These are phyloP conservation scores for Hyaloscypha finlandica DNA, from an alignment of 495 filamentous ascomycete species.

Conservation along the genomic window DNA sequence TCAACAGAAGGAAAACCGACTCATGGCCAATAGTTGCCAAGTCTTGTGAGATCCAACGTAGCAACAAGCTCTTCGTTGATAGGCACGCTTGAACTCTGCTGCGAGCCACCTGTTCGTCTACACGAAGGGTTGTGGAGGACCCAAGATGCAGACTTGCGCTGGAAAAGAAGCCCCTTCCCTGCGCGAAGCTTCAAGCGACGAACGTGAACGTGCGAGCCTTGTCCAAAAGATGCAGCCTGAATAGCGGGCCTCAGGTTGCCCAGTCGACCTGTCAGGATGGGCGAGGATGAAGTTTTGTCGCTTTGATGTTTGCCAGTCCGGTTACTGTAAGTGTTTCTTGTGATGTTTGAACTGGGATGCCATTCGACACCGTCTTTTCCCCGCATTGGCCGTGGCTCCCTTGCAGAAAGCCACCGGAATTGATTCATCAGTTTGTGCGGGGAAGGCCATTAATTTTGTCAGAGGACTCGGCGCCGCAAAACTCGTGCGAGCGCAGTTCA, in stretches of 20 bases:
- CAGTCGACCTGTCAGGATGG: background rate
- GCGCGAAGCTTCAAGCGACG: background rate
- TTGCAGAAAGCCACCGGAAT: background rate
- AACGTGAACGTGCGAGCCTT: background rate
- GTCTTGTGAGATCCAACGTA: background rate
- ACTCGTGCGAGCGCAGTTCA: background rate
- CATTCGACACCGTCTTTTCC: too few relatives aligned
- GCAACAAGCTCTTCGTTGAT: background rate
- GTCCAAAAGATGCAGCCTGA: too few relatives aligned
- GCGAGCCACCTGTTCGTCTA: background rate
- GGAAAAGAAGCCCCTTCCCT: too few relatives aligned
- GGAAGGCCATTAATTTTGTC: background rate
- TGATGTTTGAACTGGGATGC: too few relatives aligned
- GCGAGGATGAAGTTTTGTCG: background rate
- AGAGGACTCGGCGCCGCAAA: background rate
- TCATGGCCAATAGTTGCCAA: background rate
- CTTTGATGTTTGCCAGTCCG: background rate
- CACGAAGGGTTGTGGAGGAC: background rate
- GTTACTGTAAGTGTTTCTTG: background rate
- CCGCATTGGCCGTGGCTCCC: background rate
- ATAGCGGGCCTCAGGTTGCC: background rate
- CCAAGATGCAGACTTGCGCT: background rate
- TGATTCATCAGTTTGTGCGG: background rate
- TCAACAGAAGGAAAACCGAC: background rate
- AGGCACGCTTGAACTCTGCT: background rate